Percentiles rank a stretch among this genome's conserved stretches.
phyloP scores from a whole-genome alignment of 129 eudicot genomes.

The Flaveria sonorensis region DNA sequence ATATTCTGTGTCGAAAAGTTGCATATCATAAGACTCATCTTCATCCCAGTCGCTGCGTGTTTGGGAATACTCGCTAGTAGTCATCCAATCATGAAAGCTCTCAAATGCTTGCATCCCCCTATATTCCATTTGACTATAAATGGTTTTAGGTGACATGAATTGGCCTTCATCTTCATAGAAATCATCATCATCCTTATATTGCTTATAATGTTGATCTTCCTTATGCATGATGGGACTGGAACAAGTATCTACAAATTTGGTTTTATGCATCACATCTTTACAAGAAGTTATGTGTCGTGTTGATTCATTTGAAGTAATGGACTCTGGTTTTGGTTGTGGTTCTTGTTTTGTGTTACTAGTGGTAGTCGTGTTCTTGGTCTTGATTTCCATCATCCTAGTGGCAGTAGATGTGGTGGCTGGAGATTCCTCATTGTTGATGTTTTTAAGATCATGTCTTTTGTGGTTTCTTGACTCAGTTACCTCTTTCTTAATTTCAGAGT shows the following conservation, averaged over 20 bases:
- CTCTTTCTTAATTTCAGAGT: slow-evolving; percentile 31
- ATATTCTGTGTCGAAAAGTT: slow-evolving; percentile 36
- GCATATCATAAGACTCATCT: slow-evolving; percentile 39
- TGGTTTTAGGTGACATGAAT: slow-evolving; percentile 32
- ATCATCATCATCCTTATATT: neutral
- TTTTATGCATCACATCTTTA: slow-evolving; percentile 25
- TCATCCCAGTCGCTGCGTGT: slow-evolving; percentile 56
- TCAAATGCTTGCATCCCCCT: slow-evolving; percentile 22
- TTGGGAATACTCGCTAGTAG: slow-evolving; percentile 51
- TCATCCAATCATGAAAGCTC: slow-evolving; percentile 44
- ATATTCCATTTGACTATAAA: slow-evolving; percentile 22
- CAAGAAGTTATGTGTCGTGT: slow-evolving; percentile 3
- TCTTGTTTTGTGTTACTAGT: slow-evolving; percentile 27
- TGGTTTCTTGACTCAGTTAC: slow-evolving; percentile 24
- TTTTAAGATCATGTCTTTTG: slow-evolving; percentile 25
- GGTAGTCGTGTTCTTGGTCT: slow-evolving; percentile 19
- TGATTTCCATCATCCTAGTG: slow-evolving; percentile 7
- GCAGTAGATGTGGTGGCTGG: slow-evolving; percentile 3
- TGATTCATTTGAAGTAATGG: slow-evolving; percentile 29
- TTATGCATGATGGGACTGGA: slow-evolving; percentile 24
- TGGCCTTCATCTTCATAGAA: slow-evolving; percentile 37
- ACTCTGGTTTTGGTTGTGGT: slow-evolving; percentile 10
- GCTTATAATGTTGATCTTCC: slow-evolving; percentile 20
- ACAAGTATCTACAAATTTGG: slow-evolving; percentile 33
- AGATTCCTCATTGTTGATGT: slow-evolving; percentile 15